These are phyloP conservation scores for Pholiota adiposa DNA, from an alignment of 1,284 basidiomycete species.

Conservation along the genomic window DNA sequence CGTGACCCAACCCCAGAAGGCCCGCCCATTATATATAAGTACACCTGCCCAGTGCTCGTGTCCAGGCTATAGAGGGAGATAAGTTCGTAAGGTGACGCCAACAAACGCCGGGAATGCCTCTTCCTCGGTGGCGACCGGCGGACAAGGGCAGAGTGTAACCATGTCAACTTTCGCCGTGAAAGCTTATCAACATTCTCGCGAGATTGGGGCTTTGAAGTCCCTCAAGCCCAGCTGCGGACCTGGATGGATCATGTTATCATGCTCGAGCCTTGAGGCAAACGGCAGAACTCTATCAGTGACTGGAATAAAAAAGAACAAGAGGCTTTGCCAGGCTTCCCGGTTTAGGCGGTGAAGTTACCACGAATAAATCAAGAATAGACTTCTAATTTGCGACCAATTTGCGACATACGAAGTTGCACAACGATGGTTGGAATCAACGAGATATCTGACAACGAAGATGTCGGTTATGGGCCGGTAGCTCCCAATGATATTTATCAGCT, in stretches of 20 bases:
- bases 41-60: neutral
- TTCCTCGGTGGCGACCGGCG: constrained; percentile 1
- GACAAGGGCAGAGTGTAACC: neutral
- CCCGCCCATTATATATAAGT: neutral
- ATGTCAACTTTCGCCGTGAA: neutral
- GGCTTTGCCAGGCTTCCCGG: neutral
- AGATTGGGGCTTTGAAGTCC: neutral
- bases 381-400: too few species aligned
- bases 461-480: too few species aligned
- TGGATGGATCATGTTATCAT: neutral
- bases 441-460: too few species aligned
- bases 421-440: too few species aligned
- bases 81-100: neutral
- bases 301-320: neutral
- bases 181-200: neutral
- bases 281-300: neutral
- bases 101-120: neutral
- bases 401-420: too few species aligned
- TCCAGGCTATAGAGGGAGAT: neutral
- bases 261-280: neutral
- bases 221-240: neutral
- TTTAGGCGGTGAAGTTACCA: neutral
- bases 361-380: neutral
- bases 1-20: neutral
- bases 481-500: too few species aligned